phyloP scores from a whole-genome alignment of 2,329 filamentous ascomycete species.

The Microdochium nivale region DNA sequence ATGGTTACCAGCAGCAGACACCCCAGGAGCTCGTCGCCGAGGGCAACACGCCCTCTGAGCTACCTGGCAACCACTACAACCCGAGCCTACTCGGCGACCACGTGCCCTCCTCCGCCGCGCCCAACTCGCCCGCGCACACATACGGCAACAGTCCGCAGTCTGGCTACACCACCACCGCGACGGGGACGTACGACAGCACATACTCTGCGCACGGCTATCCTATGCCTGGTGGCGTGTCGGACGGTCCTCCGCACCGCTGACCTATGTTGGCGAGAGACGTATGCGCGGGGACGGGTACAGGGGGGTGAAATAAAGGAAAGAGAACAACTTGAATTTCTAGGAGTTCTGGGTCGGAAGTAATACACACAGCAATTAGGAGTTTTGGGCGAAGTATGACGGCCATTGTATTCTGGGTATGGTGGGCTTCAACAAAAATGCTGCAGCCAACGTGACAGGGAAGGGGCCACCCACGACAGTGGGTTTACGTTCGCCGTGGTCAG shows the following conservation, averaged over 20 bases:
- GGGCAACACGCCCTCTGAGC: neutral
- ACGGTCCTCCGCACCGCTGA: neutral
- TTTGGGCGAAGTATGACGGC: too few species aligned
- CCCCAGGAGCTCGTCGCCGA: slow-evolving; percentile 1
- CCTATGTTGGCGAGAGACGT: neutral
- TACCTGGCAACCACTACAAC: neutral
- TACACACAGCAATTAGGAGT: too few species aligned
- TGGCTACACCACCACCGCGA: neutral
- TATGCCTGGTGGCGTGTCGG: neutral
- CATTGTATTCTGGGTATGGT: too few species aligned
- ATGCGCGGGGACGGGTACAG: too few species aligned
- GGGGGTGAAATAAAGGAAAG: too few species aligned
- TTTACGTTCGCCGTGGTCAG: too few species aligned
- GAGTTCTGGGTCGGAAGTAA: too few species aligned
- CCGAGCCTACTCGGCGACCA: neutral
- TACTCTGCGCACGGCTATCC: neutral
- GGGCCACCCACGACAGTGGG: too few species aligned
- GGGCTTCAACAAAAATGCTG: too few species aligned
- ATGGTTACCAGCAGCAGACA: neutral
- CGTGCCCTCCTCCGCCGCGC: neutral
- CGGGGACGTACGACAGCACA: neutral
- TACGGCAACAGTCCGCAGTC: neutral
- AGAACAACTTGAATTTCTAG: too few species aligned
- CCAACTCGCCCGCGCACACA: neutral
- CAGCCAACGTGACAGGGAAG: too few species aligned